Evolutionary conservation across 441 rosid species (phyloP).

Genomic region (Metrosideros polymorpha): DNA sequence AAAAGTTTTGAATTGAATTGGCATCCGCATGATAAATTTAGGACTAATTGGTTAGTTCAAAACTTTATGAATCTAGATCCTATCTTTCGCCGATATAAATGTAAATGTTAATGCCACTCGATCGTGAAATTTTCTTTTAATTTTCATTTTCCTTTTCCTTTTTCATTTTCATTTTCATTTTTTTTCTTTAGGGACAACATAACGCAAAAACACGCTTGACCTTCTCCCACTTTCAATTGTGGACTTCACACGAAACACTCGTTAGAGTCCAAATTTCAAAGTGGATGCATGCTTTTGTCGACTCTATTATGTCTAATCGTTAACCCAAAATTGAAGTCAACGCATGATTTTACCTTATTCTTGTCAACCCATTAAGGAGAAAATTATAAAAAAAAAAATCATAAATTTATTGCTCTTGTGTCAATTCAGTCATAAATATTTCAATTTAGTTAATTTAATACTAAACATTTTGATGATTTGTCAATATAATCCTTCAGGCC

Average conservation of each 20-base stretch:
- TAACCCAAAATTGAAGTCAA: neutral
- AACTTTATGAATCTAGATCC: neutral
- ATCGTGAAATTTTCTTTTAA: neutral
- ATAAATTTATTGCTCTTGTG: no score
- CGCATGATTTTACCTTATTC: neutral
- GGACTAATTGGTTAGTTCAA: no score
- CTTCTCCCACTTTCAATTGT: neutral
- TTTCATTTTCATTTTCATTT: neutral
- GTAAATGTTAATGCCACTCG: no score
- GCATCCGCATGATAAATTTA: neutral
- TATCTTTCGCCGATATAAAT: neutral
- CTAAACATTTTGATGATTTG: no score
- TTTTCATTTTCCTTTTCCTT: neutral
- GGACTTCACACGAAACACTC: neutral
- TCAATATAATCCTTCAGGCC: no score
- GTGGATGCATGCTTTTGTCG: neutral
- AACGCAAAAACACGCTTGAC: neutral
- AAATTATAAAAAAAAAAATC: no score
- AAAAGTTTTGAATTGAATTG: neutral
- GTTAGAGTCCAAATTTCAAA: neutral
- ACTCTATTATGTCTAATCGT: neutral
- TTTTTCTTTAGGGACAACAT: neutral
- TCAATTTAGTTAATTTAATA: no score
- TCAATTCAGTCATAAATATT: no score
- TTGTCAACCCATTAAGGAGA: neutral